These are phyloP conservation scores for Mediolabrus comicus DNA, from an alignment of 108 stramenopile species.

Conservation along the genomic window DNA sequence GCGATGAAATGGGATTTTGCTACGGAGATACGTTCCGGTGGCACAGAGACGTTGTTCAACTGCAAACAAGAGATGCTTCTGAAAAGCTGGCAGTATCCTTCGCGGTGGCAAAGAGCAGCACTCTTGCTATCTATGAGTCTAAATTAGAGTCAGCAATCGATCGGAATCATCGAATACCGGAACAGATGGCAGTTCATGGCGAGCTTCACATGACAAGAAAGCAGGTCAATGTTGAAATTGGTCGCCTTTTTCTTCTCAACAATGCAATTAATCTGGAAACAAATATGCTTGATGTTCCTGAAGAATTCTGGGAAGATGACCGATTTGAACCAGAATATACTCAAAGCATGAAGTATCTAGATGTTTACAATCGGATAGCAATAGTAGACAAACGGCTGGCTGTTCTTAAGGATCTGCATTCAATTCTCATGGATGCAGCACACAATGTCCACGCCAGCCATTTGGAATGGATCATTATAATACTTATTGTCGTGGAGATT, in stretches of 20 bases:
- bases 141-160: conserved; percentile 38
- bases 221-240: conserved; percentile 45
- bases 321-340: conserved; percentile 48
- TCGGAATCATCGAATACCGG: conserved; percentile 52
- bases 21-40: conserved; percentile 39
- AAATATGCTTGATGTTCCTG: conserved; percentile 47
- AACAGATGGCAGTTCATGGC: conserved; percentile 41
- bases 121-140: conserved; percentile 47
- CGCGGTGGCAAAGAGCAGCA: conserved; percentile 39
- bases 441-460: conserved; percentile 37
- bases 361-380: conserved; percentile 25
- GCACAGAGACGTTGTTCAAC: conserved; percentile 45
- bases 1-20: conserved; percentile 51
- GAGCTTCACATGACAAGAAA: conserved; percentile 39
- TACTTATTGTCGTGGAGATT: conserved; percentile 43
- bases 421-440: conserved; percentile 48
- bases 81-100: conserved; percentile 54
- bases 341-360: conserved; percentile 39
- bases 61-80: conserved; percentile 49
- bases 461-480: conserved; percentile 52
- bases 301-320: conserved; percentile 63
- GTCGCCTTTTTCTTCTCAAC: conserved; percentile 44
- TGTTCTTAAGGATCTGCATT: conserved; percentile 43
- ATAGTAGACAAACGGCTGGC: conserved; percentile 40
- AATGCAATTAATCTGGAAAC: conserved; percentile 55